Percentiles rank a stretch among this genome's conserved stretches.
phyloP scores from a whole-genome alignment of 176 grass and related monocot species.

The Aegilops longissima region DNA sequence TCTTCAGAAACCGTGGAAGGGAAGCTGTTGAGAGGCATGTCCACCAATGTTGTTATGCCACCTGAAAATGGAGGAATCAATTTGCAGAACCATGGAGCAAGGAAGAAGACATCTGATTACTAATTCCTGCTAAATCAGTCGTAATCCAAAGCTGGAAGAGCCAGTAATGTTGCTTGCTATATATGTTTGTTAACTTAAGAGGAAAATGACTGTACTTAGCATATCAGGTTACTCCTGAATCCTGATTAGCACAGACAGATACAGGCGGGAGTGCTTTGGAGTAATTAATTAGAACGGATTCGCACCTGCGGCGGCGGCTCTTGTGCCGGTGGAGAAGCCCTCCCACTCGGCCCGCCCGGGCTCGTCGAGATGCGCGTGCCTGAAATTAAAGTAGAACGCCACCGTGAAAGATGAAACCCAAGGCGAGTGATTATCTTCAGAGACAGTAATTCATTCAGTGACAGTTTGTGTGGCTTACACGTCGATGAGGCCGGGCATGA shows the following conservation, averaged over 20 bases:
- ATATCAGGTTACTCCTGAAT: not conserved
- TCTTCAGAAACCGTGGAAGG: conserved; percentile 87
- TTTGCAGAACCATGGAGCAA: not conserved
- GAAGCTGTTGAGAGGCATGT: conserved; percentile 96
- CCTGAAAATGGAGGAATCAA: conserved; percentile 48
- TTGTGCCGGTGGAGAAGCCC: conserved; percentile 90
- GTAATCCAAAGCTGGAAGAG: not conserved
- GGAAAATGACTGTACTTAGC: not conserved
- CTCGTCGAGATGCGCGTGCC: conserved; percentile 92
- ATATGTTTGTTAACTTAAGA: not conserved
- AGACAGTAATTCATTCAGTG: not conserved
- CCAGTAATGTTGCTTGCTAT: not conserved
- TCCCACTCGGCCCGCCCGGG: conserved; percentile 90
- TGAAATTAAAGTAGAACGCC: conserved; percentile 25
- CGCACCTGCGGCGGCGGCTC: conserved; percentile 82
- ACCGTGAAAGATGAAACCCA: not conserved
- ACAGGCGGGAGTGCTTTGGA: too few species aligned
- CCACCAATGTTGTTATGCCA: conserved; percentile 87
- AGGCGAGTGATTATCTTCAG: not conserved
- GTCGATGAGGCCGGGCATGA: conserved; percentile 98
- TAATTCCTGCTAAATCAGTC: not conserved
- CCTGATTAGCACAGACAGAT: not conserved
- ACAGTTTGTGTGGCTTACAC: conserved; percentile 45
- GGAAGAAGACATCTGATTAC: not conserved
- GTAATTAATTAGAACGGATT: not conserved